Conservation (phyloP, 257 asterid genomes). For the Fraxinus americana region DNA sequence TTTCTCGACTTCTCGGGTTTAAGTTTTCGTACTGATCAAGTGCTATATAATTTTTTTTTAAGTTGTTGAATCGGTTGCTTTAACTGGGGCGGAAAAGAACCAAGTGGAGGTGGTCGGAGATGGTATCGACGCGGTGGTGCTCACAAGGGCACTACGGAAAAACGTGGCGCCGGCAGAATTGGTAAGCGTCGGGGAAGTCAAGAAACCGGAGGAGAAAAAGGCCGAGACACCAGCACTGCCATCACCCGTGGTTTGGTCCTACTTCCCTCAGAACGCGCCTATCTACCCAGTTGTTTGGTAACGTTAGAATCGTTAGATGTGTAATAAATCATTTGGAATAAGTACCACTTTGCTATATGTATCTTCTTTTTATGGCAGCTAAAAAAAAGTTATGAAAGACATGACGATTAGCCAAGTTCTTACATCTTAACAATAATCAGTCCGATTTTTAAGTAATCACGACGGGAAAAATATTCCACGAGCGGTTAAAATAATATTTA, state of each 20-base stretch:
- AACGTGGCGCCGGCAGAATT: slow-evolving; percentile 53
- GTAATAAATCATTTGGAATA: no score
- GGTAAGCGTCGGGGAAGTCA: slow-evolving; percentile 42
- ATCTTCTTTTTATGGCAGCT: not conserved
- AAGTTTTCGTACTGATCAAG: not conserved
- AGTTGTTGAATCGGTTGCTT: slow-evolving; percentile 55
- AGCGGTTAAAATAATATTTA: no score
- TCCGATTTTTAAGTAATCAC: no score
- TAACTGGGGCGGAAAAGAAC: slow-evolving; percentile 43
- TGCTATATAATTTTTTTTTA: not conserved
- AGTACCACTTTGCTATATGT: not conserved
- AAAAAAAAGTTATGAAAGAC: not conserved
- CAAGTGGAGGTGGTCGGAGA: slow-evolving; percentile 60
- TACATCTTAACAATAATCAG: no score
- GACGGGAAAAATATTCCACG: no score
- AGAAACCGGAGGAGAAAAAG: slow-evolving; percentile 22
- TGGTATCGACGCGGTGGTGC: slow-evolving; percentile 54
- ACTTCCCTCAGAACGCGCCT: not conserved
- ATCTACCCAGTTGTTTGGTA: not conserved
- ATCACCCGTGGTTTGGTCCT: not conserved
- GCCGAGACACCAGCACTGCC: not conserved
- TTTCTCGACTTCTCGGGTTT: no score
- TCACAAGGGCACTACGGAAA: slow-evolving; percentile 52
- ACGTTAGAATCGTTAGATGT: no score
- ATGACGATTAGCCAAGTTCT: no score